These are phyloP conservation scores for Alternaria longipes DNA, from an alignment of 2,329 filamentous ascomycete species.

Conservation along the genomic window DNA sequence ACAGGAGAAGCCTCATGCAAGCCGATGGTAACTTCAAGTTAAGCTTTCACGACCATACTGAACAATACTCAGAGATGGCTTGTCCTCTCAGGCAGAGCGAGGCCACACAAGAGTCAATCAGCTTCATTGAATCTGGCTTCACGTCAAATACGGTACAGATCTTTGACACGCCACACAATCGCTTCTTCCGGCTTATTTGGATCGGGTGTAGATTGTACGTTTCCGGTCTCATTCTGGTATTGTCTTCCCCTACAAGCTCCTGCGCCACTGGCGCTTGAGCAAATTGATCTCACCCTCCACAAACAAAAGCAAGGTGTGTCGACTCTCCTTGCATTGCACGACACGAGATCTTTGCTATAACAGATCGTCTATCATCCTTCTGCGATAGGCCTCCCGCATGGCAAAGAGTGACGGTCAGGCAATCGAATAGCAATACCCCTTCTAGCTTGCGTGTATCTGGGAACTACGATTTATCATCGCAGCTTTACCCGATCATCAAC, in stretches of 20 bases:
- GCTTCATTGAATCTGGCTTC: accelerated
- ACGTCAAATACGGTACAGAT: background rate
- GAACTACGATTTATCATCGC: too few relatives aligned
- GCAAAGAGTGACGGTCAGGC: too few relatives aligned
- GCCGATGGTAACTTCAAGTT: too few relatives aligned
- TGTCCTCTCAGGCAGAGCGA: too few relatives aligned
- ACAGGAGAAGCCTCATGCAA: too few relatives aligned
- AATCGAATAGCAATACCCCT: too few relatives aligned
- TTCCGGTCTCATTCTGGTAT: background rate
- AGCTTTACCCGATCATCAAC: accelerated
- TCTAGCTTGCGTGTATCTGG: too few relatives aligned
- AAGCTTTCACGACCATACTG: background rate
- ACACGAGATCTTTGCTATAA: too few relatives aligned
- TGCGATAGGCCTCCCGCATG: too few relatives aligned
- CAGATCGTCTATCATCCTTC: too few relatives aligned
- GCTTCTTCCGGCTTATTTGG: accelerated
- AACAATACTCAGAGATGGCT: background rate
- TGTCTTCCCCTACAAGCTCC: background rate
- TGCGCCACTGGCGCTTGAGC: background rate
- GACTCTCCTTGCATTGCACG: too few relatives aligned
- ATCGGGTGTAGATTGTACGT: accelerated
- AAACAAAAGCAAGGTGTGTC: background rate
- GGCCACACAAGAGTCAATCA: background rate
- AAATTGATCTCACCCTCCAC: background rate
- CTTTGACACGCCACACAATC: accelerated